Evolutionary conservation across 73 alveolate species (phyloP).

Genomic region (Uronychia setigera): DNA sequence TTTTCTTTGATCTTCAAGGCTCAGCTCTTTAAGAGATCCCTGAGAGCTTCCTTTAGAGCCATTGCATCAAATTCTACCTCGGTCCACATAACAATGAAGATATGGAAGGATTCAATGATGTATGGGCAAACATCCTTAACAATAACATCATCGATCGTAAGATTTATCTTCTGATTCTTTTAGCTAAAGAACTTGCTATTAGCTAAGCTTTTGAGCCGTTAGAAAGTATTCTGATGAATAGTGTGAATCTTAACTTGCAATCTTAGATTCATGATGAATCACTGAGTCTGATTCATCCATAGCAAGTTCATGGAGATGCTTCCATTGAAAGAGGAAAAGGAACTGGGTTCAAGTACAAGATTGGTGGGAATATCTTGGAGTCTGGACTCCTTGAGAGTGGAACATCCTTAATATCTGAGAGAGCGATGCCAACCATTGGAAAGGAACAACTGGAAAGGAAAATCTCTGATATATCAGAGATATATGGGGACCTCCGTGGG

Average conservation of each 20-base stretch:
- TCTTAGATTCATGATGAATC: background rate
- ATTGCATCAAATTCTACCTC: conserved; percentile 27
- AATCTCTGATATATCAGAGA: too few relatives aligned
- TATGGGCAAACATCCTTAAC: conserved; percentile 58
- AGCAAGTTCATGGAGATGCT: background rate
- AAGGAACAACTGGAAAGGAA: too few relatives aligned
- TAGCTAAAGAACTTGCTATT: background rate
- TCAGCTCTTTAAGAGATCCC: conserved; percentile 27
- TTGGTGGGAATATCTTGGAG: too few relatives aligned
- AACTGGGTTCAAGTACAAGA: background rate
- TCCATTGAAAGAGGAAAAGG: background rate
- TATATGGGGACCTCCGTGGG: too few relatives aligned
- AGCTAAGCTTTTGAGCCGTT: background rate
- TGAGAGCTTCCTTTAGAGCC: conserved; percentile 22
- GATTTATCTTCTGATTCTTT: background rate
- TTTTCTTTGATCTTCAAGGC: conserved; percentile 57
- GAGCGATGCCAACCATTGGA: too few relatives aligned
- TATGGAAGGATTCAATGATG: conserved; percentile 57
- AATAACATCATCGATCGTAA: background rate
- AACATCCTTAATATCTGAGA: too few relatives aligned
- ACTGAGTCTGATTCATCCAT: background rate
- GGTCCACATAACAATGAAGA: conserved; percentile 44
- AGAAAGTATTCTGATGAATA: background rate
- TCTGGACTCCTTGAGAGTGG: too few relatives aligned
- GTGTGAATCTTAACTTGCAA: background rate